Conservation (phyloP, 2,329 filamentous ascomycete species). For the Pseudogymnoascus sp. region DNA sequence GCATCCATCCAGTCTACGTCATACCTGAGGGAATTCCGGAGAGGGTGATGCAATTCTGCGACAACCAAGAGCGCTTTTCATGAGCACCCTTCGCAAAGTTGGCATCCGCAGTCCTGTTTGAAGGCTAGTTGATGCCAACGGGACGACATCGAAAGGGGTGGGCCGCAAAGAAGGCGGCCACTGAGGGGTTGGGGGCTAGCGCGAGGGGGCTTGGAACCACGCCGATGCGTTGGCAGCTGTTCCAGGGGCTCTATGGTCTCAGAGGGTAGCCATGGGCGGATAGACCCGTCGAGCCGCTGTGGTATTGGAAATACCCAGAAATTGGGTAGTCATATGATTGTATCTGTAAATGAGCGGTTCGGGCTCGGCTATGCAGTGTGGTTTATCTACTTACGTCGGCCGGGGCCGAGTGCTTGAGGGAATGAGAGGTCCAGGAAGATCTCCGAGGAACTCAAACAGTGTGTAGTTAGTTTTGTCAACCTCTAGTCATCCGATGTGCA, state of each 20-base stretch:
- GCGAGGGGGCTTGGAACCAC: neutral
- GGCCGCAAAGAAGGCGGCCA: constrained; percentile 6
- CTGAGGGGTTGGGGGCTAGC: constrained; percentile 5
- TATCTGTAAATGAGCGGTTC: constrained; percentile 4
- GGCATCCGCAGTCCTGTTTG: neutral
- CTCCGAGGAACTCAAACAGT: neutral
- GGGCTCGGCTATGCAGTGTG: neutral
- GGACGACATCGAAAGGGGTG: neutral
- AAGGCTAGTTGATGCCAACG: neutral
- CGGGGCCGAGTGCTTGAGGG: neutral
- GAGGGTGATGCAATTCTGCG: constrained; percentile 25
- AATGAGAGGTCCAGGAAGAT: neutral
- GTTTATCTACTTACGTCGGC: neutral
- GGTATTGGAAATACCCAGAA: constrained; percentile 9
- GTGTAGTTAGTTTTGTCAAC: neutral
- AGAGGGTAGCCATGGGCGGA: neutral
- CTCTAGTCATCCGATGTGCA: constrained; percentile 6
- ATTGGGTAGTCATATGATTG: constrained; percentile 9
- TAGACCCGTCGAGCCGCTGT: constrained; percentile 9
- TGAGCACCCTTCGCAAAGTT: neutral
- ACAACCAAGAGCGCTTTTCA: constrained; percentile 24
- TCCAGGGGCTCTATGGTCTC: constrained; percentile 6
- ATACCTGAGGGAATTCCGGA: constrained; percentile 55
- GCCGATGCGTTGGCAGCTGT: constrained; percentile 5
- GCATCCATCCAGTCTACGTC: constrained; percentile 78